Conservation (phyloP, 805 yeast genomes). For the Candida taoyuanica region DNA sequence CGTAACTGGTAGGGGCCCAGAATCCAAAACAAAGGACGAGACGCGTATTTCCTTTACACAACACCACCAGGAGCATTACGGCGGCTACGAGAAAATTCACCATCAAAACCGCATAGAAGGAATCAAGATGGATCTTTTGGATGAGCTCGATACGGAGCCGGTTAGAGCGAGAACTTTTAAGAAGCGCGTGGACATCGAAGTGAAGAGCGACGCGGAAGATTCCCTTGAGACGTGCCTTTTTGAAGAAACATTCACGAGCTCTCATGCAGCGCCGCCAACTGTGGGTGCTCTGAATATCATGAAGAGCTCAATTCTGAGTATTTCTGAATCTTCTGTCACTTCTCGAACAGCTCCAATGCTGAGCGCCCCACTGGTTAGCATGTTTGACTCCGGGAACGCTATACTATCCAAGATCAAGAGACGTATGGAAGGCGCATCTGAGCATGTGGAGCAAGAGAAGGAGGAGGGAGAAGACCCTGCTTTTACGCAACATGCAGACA, state of each 20-base stretch:
- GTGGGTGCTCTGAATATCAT: background rate
- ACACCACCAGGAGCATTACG: no score
- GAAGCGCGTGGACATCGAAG: conserved; percentile 14
- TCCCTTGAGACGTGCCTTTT: background rate
- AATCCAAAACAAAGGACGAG: background rate
- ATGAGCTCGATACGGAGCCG: conserved; percentile 17
- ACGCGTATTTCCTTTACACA: background rate
- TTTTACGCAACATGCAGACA: background rate
- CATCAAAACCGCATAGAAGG: no score
- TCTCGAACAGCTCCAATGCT: background rate
- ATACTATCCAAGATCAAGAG: conserved; percentile 16
- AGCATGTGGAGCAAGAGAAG: no score
- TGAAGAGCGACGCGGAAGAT: conserved; percentile 4
- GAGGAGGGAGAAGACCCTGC: conserved; percentile 4
- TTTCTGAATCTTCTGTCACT: background rate
- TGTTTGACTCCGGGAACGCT: conserved; percentile 7
- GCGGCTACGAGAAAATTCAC: no score
- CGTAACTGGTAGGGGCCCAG: background rate
- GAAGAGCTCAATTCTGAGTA: background rate
- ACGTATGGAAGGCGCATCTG: conserved; percentile 21
- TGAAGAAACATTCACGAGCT: background rate
- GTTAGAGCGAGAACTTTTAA: conserved; percentile 20
- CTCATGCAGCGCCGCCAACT: background rate
- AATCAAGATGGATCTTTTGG: conserved; percentile 21
- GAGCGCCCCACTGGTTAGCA: conserved; percentile 1